Conservation (phyloP, 257 asterid genomes). For the Leonotis leonurus region DNA sequence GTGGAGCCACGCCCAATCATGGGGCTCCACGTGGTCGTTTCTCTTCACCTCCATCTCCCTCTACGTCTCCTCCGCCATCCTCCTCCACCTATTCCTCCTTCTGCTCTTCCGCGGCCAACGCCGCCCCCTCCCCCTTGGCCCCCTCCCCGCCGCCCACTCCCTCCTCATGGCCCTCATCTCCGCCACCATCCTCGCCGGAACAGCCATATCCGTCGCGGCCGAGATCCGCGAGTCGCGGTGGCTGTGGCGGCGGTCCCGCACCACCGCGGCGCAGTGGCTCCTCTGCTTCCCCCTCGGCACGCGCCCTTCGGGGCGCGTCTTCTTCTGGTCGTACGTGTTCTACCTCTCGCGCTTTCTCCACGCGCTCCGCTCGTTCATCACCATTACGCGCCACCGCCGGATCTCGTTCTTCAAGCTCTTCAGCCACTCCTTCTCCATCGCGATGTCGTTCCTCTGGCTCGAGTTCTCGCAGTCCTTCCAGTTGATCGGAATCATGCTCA, state of each 20-base stretch:
- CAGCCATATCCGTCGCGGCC: slow-evolving; percentile 62
- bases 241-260: slow-evolving; percentile 68
- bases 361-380: slow-evolving; percentile 47
- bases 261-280: slow-evolving; percentile 73
- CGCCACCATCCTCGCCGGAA: slow-evolving; percentile 64
- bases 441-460: slow-evolving; percentile 78
- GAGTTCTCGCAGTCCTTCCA: slow-evolving; percentile 90
- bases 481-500: slow-evolving; percentile 51
- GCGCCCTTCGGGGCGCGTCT: slow-evolving; percentile 87
- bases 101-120: slow-evolving; percentile 48
- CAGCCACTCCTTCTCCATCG: slow-evolving; percentile 53
- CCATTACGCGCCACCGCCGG: slow-evolving; percentile 35
- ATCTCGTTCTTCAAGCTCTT: slow-evolving; percentile 48
- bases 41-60: slow-evolving; percentile 55
- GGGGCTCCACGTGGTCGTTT: slow-evolving; percentile 84
- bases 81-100: slow-evolving; percentile 46
- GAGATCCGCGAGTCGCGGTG: slow-evolving; percentile 85
- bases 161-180: slow-evolving; percentile 70
- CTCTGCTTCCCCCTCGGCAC: slow-evolving; percentile 81
- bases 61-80: slow-evolving; percentile 39
- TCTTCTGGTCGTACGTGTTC: slow-evolving; percentile 82
- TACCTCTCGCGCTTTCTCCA: slow-evolving; percentile 81
- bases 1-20: slow-evolving; percentile 59
- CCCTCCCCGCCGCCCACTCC: slow-evolving; percentile 73
- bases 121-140: slow-evolving; percentile 54